phyloP scores from a whole-genome alignment of 257 asterid species.

The Anisodus acutangulus region DNA sequence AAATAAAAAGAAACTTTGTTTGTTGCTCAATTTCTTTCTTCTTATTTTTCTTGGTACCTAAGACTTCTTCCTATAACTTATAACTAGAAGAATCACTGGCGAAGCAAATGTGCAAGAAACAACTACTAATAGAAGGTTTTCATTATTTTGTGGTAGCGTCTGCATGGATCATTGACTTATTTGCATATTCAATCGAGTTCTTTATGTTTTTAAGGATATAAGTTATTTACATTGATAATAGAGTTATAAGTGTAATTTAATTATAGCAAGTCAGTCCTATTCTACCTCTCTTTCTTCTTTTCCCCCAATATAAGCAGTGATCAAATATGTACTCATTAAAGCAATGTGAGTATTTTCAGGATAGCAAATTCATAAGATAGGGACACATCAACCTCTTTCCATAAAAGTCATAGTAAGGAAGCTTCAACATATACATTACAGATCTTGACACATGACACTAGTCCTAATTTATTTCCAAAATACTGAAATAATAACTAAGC shows the following conservation, averaged over 20 bases:
- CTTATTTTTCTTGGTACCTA: not conserved
- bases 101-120: too few species aligned
- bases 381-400: conserved; percentile 24
- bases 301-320: not conserved
- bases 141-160: too few species aligned
- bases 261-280: not conserved
- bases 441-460: not conserved
- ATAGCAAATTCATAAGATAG: conserved; percentile 4
- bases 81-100: too few species aligned
- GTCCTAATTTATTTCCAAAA: too few species aligned
- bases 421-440: not conserved
- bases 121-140: too few species aligned
- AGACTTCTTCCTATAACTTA: not conserved
- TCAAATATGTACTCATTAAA: not conserved
- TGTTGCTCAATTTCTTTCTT: not conserved
- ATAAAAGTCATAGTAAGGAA: conserved; percentile 24
- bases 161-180: too few species aligned
- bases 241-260: too few species aligned
- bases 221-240: too few species aligned
- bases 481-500: too few species aligned
- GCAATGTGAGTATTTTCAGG: not conserved
- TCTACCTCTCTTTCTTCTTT: too few species aligned
- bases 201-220: too few species aligned
- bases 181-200: too few species aligned
- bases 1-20: not conserved